Evolutionary conservation across 2,329 filamentous ascomycete genomes (phyloP).

Genomic region (Xylariaceae sp.): DNA sequence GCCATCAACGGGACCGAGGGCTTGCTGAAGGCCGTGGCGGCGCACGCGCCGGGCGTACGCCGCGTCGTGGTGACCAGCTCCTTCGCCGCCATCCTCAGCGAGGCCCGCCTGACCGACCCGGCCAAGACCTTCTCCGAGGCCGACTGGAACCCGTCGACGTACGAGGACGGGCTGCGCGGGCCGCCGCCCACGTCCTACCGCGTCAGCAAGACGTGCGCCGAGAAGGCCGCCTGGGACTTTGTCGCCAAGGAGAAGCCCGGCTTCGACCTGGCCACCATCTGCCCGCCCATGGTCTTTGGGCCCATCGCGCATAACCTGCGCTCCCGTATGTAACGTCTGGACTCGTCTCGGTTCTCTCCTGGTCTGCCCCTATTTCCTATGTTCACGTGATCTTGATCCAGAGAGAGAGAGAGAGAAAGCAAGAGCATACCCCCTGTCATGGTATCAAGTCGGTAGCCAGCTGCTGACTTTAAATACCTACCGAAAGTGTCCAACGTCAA

Average conservation of each 20-base stretch:
- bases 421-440: too few relatives aligned
- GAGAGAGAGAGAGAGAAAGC: too few relatives aligned
- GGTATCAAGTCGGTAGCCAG: too few relatives aligned
- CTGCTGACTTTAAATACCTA: too few relatives aligned
- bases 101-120: slow-evolving; percentile 29
- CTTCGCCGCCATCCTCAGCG: slow-evolving; percentile 44
- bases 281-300: slow-evolving; percentile 48
- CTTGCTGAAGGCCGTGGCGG: slow-evolving; percentile 63
- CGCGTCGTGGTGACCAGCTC: slow-evolving; percentile 59
- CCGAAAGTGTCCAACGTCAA: too few relatives aligned
- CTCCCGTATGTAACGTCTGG: too few relatives aligned
- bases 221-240: slow-evolving; percentile 47
- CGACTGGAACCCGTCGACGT: slow-evolving; percentile 47
- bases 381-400: too few relatives aligned
- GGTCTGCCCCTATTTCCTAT: too few relatives aligned
- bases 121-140: slow-evolving; percentile 35
- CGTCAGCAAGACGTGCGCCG: slow-evolving; percentile 47
- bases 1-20: slow-evolving; percentile 56
- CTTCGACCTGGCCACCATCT: slow-evolving; percentile 46
- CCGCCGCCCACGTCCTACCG: slow-evolving; percentile 40
- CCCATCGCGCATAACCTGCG: slow-evolving; percentile 44
- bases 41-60: slow-evolving; percentile 52
- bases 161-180: slow-evolving; percentile 33
- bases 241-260: slow-evolving; percentile 32
- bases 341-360: too few relatives aligned